Evolutionary conservation across 2,329 filamentous ascomycete genomes (phyloP), one percentile per base, ranked within the genome.

Genomic region (Iodosphaeria phyllophila): DNA sequence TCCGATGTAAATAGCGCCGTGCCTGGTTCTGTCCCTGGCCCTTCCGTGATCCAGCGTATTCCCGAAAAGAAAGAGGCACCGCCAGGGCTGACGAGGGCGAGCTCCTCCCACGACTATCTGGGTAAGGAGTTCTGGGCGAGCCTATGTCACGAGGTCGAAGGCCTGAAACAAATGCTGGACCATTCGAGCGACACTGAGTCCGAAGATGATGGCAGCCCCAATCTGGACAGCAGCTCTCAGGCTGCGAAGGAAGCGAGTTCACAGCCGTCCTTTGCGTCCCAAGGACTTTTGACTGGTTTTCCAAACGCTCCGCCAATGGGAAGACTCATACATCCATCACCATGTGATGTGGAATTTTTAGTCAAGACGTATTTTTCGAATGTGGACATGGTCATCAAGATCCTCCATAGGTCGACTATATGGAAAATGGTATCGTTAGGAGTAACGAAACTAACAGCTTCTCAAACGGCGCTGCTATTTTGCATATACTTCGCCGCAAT

Each of bases 51-150:
- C n/a, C n/a, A n/a, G n/a, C n/a, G n/a, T n/a, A n/a, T n/a, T n/a
- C n/a, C 26, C 6, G 17, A 17, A 13, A 14, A 16, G 5, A 16
- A 17, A 12, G 14, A 23, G 10, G 16, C 21, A 11, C 7, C 18
- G 6, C 9, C 6, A 8, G 12, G 8, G n/a, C 21, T 22, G 12
- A 13, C 23, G n/a, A 21, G 16, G 26, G 37, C 32, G 29, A 21
- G 28, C 25, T 26, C 44, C n/a, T 36, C 46, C 2, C 43, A 39
- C 7, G 46, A 40, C 14, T 57, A 54, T 28, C 35, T 58, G 18
- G 50, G 52, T 27, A 45, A 43, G 6, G 48, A 56, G 23, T 58
- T 58, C 33, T 58, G 54, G 54, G 39, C 45, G 1, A 51, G 50
- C 19, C 39, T 58, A 4, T 55, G 48, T 20, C 36, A 44, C 11